Conservation (phyloP, 2,329 filamentous ascomycete species). For the Chrysoporthe puriensis region DNA sequence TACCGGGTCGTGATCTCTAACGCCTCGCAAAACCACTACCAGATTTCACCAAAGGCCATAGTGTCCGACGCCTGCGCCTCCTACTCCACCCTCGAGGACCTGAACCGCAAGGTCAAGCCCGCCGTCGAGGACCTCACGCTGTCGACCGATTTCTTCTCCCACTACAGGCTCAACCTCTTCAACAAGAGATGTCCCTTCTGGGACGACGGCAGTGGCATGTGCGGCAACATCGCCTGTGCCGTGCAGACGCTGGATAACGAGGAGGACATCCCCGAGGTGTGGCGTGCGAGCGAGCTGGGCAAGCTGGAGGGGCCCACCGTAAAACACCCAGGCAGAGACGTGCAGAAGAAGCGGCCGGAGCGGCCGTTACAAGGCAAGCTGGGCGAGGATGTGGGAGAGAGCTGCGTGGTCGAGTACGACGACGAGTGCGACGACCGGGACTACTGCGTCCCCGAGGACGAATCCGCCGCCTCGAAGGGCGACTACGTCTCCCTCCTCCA, state of each 20-base stretch:
- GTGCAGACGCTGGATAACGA: slow-evolving; percentile 96
- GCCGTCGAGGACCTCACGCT: slow-evolving; percentile 79
- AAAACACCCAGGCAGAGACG: slow-evolving; percentile 78
- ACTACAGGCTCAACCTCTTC: slow-evolving; percentile 94
- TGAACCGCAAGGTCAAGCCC: slow-evolving; percentile 79
- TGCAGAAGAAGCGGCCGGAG: slow-evolving; percentile 71
- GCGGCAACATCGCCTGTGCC: slow-evolving; percentile 94
- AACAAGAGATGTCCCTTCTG: slow-evolving; percentile 96
- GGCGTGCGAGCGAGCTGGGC: slow-evolving; percentile 88
- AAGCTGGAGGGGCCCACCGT: slow-evolving; percentile 91
- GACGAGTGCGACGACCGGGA: slow-evolving; percentile 96
- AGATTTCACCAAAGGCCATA: slow-evolving; percentile 88
- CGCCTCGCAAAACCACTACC: slow-evolving; percentile 36
- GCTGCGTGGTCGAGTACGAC: slow-evolving; percentile 95
- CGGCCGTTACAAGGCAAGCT: slow-evolving; percentile 80
- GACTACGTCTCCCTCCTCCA: slow-evolving; percentile 94
- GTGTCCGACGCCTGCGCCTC: slow-evolving; percentile 95
- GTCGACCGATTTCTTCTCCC: slow-evolving; percentile 95
- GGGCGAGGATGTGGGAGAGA: slow-evolving; percentile 87
- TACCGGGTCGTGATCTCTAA: slow-evolving; percentile 45
- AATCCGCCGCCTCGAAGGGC: slow-evolving; percentile 81
- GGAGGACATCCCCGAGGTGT: slow-evolving; percentile 87
- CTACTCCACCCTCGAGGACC: slow-evolving; percentile 82
- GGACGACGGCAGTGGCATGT: slow-evolving; percentile 90
- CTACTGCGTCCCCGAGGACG: slow-evolving; percentile 95